Evolutionary conservation across 176 grass and related monocot genomes (phyloP).

Genomic region (Carex parvula): DNA sequence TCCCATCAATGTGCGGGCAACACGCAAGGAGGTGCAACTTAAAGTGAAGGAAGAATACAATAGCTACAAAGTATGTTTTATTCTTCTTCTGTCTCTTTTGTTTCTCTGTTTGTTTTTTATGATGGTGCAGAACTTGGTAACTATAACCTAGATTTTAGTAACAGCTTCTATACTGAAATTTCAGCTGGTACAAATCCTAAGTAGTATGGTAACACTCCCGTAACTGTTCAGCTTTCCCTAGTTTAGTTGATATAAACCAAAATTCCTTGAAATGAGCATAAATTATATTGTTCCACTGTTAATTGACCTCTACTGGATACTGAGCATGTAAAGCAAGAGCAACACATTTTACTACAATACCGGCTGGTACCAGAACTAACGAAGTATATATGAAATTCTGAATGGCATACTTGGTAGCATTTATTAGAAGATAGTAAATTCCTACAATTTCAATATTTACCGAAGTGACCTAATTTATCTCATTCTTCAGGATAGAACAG

Average conservation of each 20-base stretch:
- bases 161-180: not conserved
- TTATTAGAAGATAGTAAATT: not conserved
- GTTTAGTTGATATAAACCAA: not conserved
- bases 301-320: not conserved
- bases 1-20: constrained; percentile 76
- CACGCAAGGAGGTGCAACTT: constrained; percentile 88
- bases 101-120: not conserved
- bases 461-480: not conserved
- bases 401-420: not conserved
- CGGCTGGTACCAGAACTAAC: not conserved
- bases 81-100: not conserved
- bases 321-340: not conserved
- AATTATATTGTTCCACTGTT: not conserved
- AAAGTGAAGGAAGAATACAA: constrained; percentile 99
- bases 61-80: constrained; percentile 75
- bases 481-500: constrained; percentile 84
- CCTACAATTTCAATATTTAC: not conserved
- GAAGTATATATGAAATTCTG: not conserved
- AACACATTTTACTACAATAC: not conserved
- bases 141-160: not conserved
- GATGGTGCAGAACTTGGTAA: not conserved
- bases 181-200: not conserved
- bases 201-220: not conserved
- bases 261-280: not conserved
- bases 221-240: not conserved